Evolutionary conservation across 2,329 filamentous ascomycete species (phyloP).

Genomic region (Penicillium rolfsii): DNA sequence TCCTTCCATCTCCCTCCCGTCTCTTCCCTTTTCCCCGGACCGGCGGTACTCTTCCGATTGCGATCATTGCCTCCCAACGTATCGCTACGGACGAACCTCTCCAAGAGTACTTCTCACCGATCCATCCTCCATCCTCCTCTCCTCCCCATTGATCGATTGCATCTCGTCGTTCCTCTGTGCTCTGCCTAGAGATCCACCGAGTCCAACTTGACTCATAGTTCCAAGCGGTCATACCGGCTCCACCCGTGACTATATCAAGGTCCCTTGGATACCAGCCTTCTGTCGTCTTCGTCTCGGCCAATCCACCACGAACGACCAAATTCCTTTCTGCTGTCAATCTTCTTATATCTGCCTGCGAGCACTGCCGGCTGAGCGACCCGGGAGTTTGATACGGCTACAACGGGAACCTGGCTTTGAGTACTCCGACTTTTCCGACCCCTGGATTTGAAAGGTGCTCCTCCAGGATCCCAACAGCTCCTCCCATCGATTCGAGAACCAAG

Average conservation of each 20-base stretch:
- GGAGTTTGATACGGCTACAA: conserved; percentile 10
- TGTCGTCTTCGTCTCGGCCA: conserved; percentile 10
- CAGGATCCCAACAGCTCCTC: conserved; percentile 25
- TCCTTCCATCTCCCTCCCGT: conserved; percentile 16
- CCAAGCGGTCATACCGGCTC: conserved; percentile 2
- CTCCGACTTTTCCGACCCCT: conserved; percentile 25
- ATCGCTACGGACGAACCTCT: conserved; percentile 14
- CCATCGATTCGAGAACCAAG: conserved; percentile 13
- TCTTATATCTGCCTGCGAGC: conserved; percentile 12
- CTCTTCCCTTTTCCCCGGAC: conserved; percentile 14
- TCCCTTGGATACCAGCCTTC: conserved; percentile 5
- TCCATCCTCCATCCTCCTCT: conserved; percentile 24
- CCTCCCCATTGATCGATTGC: conserved; percentile 2
- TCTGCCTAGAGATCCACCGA: background rate
- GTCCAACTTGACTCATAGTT: conserved; percentile 6
- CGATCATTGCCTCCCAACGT: conserved; percentile 9
- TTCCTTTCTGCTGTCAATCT: conserved; percentile 3
- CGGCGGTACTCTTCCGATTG: conserved; percentile 3
- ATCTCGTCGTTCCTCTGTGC: background rate
- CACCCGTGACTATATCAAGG: conserved; percentile 5
- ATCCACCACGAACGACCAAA: conserved; percentile 6
- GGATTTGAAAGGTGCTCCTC: conserved; percentile 29
- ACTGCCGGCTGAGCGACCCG: conserved; percentile 7
- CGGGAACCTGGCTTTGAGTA: conserved; percentile 32
- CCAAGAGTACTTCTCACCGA: conserved; percentile 18